These are phyloP conservation scores for Infundibulicybe gibba DNA, from an alignment of 768 basidiomycete species.

Conservation along the genomic window DNA sequence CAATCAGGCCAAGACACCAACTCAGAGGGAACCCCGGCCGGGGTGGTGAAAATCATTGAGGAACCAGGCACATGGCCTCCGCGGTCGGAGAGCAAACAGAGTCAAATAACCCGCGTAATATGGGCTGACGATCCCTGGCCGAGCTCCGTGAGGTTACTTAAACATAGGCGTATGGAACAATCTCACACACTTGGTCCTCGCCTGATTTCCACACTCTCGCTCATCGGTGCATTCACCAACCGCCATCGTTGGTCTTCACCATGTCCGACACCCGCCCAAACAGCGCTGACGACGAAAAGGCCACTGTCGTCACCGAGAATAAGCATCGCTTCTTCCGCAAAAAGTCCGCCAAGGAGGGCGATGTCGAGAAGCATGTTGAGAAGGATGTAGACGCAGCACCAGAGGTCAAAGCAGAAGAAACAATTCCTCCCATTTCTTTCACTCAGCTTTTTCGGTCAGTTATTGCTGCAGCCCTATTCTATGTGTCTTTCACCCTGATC, in stretches of 20 bases:
- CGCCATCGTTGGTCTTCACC: conserved; percentile 8
- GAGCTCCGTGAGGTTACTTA: conserved; percentile 8
- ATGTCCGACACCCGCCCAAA: conserved; percentile 44
- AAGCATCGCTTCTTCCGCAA: conserved; percentile 39
- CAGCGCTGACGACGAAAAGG: conserved; percentile 39
- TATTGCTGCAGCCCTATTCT: neutral
- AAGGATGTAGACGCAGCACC: conserved; percentile 17
- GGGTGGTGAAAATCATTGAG: no score
- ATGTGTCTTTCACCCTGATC: conserved; percentile 5
- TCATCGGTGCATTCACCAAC: conserved; percentile 6
- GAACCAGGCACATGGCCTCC: neutral
- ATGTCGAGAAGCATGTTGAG: no score
- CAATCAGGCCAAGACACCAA: conserved; percentile 1
- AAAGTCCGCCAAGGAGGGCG: conserved; percentile 21
- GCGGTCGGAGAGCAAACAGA: conserved; percentile 9
- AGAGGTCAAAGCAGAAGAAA: conserved; percentile 23
- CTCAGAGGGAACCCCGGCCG: neutral
- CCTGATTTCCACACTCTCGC: conserved; percentile 8
- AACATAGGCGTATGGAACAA: conserved; percentile 1
- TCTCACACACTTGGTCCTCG: conserved; percentile 7
- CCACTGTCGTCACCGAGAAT: conserved; percentile 23
- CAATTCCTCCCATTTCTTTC: conserved; percentile 34
- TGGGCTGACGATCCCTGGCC: conserved; percentile 15
- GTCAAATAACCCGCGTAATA: conserved; percentile 4
- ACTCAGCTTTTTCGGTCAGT: conserved; percentile 44